Evolutionary conservation across 257 asterid species (phyloP), one percentile per base, ranked within the genome.

Genomic region (Gynochthodes officinalis): DNA sequence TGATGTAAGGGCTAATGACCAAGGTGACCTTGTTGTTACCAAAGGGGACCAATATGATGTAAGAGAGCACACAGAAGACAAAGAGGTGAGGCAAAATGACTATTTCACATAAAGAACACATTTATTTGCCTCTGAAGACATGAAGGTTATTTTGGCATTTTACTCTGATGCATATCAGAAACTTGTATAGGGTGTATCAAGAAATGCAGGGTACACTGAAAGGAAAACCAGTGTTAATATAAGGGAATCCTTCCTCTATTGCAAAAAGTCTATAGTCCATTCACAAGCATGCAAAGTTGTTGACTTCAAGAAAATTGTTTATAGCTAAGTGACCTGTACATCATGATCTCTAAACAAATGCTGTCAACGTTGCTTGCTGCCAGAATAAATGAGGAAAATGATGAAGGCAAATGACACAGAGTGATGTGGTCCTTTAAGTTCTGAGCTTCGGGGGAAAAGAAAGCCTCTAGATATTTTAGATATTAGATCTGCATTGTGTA

Each of bases 31-130:
- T 65, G 93, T 94, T 72, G 99, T 94, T 62, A 94, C 99, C 79
- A 94, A 94, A 84, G 99, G 99, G 72, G 99, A 94, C 77, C 99
- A 94, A 57, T 94, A 94, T 81, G 96, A 94, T 77, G 99, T 94
- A 66, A 84, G 97, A 80, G 99, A 94, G 80, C 80, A 81, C 19
- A 85, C 96, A 16, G 46, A 75, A 70, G 96, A 90, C 68, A 94
- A 89, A 75, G 99, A 89, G 97, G 98, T 90, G 75, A 58, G 64
- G 64, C 50, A 52, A 21, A 33, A 48, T 10, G 37, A 35, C 19
- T 8, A 21, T 52, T 69, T 15, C 21, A 1, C 4, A 52, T 52
- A 1, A 21, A n/a, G 69, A 15, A 39, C 16, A 35, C 15, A 35
- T 33, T 35, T 52, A 40, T 69, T 30, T 14, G 35, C 64, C 32